Conservation (phyloP, 352 stramenopile species). For the Phytophthora melonis region DNA sequence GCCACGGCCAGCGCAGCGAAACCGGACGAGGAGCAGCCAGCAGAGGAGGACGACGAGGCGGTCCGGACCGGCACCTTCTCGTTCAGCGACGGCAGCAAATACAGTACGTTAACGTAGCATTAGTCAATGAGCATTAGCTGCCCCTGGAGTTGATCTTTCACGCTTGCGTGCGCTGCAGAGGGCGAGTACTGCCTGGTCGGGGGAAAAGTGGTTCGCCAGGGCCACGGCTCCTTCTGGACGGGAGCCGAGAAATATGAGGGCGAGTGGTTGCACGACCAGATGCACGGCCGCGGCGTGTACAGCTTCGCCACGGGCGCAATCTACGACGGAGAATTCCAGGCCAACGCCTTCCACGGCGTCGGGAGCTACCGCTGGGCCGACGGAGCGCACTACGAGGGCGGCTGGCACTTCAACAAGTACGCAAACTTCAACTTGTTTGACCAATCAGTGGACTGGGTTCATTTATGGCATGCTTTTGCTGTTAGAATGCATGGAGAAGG, state of each 20-base stretch:
- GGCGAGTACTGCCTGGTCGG: conserved; percentile 51
- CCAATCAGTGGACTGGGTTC: not conserved
- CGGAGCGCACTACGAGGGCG: conserved; percentile 67
- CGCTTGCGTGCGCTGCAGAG: conserved; percentile 31
- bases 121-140: conserved; percentile 14
- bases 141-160: not conserved
- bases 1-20: conserved; percentile 4
- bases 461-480: conserved; percentile 33
- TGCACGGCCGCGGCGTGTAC: conserved; percentile 75
- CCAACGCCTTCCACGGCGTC: conserved; percentile 67
- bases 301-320: conserved; percentile 70
- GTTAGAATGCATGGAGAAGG: conserved; percentile 81
- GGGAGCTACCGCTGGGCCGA: conserved; percentile 78
- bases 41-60: conserved; percentile 49
- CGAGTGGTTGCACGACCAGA: conserved; percentile 69
- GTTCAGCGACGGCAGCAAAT: conserved; percentile 73
- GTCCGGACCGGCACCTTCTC: conserved; percentile 65
- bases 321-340: conserved; percentile 82
- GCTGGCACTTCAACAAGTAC: conserved; percentile 63
- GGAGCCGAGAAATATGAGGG: conserved; percentile 75
- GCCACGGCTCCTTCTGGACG: conserved; percentile 53
- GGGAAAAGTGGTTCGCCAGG: conserved; percentile 64
- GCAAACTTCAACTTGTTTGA: not conserved
- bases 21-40: conserved; percentile 40
- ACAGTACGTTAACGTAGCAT: conserved; percentile 44